A percentile compares a stretch with the other conserved stretches of the same genome.
phyloP scores from a whole-genome alignment of 352 stramenopile genomes.

The Globisporangium orthogonon region DNA sequence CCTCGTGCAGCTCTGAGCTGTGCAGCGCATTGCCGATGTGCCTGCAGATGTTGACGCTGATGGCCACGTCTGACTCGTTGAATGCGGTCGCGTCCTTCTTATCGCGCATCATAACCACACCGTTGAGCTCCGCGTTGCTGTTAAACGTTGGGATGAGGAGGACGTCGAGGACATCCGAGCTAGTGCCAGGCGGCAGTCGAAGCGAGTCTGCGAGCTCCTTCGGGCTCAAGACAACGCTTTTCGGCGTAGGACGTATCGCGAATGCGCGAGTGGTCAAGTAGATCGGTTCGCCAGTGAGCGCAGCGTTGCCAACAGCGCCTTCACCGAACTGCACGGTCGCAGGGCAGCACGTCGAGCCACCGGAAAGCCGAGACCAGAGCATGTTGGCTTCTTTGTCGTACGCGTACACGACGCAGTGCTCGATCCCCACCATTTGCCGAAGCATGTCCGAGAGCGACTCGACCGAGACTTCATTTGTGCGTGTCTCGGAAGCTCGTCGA shows the following conservation, averaged over 20 bases:
- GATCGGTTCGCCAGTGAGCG: conserved; percentile 16
- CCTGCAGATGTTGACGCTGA: conserved; percentile 42
- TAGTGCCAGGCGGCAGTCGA: neutral
- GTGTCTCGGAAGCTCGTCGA: conserved; percentile 4
- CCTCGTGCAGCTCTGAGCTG: conserved; percentile 50
- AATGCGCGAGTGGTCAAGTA: conserved; percentile 21
- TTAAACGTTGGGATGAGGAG: conserved; percentile 52
- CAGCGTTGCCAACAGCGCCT: conserved; percentile 43
- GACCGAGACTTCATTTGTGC: conserved; percentile 20
- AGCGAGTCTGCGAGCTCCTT: conserved; percentile 14
- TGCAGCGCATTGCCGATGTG: conserved; percentile 53
- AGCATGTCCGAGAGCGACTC: conserved; percentile 46
- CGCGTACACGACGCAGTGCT: conserved; percentile 54
- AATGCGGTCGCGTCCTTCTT: conserved; percentile 24
- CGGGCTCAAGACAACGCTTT: conserved; percentile 6
- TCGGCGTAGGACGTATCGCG: neutral
- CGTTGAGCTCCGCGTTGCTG: conserved; percentile 36
- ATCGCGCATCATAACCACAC: conserved; percentile 52
- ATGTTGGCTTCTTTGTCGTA: conserved; percentile 43
- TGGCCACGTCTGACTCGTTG: conserved; percentile 46
- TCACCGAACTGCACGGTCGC: conserved; percentile 44
- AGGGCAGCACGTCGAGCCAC: conserved; percentile 15
- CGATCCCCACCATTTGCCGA: conserved; percentile 37
- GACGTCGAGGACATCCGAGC: conserved; percentile 25
- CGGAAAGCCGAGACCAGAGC: conserved; percentile 41